phyloP scores from a whole-genome alignment of 1,139 yeast genomes.

The Meyerozyma sp. region DNA sequence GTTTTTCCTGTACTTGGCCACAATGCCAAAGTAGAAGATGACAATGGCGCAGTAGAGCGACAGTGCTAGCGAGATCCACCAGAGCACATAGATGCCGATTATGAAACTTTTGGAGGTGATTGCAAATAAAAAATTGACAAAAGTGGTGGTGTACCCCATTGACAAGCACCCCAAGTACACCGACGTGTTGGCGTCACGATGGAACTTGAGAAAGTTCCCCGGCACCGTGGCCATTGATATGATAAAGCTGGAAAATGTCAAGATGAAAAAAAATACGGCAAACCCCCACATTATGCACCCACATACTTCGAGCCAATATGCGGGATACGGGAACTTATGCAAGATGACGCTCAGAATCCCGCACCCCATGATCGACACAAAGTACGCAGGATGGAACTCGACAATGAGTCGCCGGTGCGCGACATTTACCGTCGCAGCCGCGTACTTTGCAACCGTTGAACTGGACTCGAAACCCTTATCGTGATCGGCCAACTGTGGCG shows the following conservation, averaged over 20 bases:
- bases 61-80: conserved; percentile 61
- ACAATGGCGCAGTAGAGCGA: conserved; percentile 57
- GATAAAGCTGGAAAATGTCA: conserved; percentile 31
- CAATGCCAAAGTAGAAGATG: conserved; percentile 39
- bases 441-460: background rate
- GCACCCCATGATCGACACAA: conserved; percentile 78
- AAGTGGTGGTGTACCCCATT: conserved; percentile 63
- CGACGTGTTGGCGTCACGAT: conserved; percentile 44
- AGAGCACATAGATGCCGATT: conserved; percentile 48
- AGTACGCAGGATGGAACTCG: conserved; percentile 44
- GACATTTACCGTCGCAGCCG: background rate
- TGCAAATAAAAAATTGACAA: conserved; percentile 47
- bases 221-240: conserved; percentile 34
- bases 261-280: conserved; percentile 43
- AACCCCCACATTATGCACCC: conserved; percentile 54
- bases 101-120: conserved; percentile 14
- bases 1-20: conserved; percentile 20
- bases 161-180: conserved; percentile 72
- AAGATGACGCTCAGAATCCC: conserved; percentile 65
- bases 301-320: conserved; percentile 53
- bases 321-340: conserved; percentile 59
- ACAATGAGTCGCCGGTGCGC: background rate
- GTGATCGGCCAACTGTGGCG: background rate
- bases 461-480: background rate
- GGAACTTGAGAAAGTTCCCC: conserved; percentile 23